A percentile compares a stretch with the other conserved stretches of the same genome.
Conservation (phyloP, 208 protist species). For the Phytomonas sp. region DNA sequence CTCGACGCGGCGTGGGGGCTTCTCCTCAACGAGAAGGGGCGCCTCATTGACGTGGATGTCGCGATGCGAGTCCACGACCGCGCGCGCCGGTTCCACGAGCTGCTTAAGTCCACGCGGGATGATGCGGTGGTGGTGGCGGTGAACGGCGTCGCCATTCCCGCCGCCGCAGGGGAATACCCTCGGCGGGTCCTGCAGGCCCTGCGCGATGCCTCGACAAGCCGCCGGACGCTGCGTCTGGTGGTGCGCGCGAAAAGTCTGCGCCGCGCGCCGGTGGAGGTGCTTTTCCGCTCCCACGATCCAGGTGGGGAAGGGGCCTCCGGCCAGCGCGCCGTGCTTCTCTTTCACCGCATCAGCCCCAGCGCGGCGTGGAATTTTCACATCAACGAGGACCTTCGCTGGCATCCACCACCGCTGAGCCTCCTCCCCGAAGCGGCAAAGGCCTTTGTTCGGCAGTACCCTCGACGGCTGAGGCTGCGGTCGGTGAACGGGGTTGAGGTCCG, state of each 20-base stretch:
- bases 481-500: slow-evolving; percentile 66
- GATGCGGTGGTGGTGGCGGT: slow-evolving; percentile 37
- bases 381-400: slow-evolving; percentile 21
- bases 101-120: slow-evolving; percentile 26
- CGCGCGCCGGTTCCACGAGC: slow-evolving; percentile 38
- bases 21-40: slow-evolving; percentile 55
- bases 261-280: slow-evolving; percentile 25
- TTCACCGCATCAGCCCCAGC: slow-evolving; percentile 26
- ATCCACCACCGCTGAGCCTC: slow-evolving; percentile 4
- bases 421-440: slow-evolving; percentile 17
- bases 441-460: slow-evolving; percentile 27
- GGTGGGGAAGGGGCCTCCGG: slow-evolving; percentile 43
- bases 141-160: slow-evolving; percentile 15
- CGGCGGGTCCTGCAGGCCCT: slow-evolving; percentile 15
- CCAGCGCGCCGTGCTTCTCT: slow-evolving; percentile 36
- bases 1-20: slow-evolving; percentile 43
- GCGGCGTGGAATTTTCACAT: slow-evolving; percentile 26
- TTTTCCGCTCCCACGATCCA: slow-evolving; percentile 32
- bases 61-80: slow-evolving; percentile 34
- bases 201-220: slow-evolving; percentile 10
- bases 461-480: slow-evolving; percentile 31
- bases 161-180: slow-evolving; percentile 7
- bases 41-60: slow-evolving; percentile 54
- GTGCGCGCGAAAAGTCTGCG: slow-evolving; percentile 26
- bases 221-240: slow-evolving; percentile 30